Evolutionary conservation across 192 early-diverging fungal genomes (phyloP), one percentile per base, ranked within the genome.

Genomic region (Coemansia aciculifera): DNA sequence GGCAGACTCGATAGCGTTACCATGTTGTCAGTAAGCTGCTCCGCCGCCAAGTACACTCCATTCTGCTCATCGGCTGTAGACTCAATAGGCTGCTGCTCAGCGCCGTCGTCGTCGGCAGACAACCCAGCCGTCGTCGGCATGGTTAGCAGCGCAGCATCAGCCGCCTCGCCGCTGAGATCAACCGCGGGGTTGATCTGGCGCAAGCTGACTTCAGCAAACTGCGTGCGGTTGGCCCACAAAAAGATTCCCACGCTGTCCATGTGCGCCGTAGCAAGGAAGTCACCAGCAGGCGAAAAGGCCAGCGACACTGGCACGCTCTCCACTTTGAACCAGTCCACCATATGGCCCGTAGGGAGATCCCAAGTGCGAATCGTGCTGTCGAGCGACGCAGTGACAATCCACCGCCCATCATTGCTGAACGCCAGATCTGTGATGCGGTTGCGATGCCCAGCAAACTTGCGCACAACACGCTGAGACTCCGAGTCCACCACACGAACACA

Each of bases 301-400:
- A 99, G 46, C 66, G 91, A 93, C 12, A 94, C 94, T 2, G 89
- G 87, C 36, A 96, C 85, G 62, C 89, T 85, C 42, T 88, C 85
- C 4, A 92, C 88, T 32, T 83, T 81, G 81, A 96, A 94, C 48
- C 89, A 78, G 79, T 96, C 96, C 37, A 99, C 86, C 86, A 93
- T 81, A 59, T 92, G 85, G 7, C 95, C 95, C 1, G 93, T 91
- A 8, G 96, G 95, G 59, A 99, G 75, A 80, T 99, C 98, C 96
- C 96, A 99, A 1, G 95, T 95, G 61, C 95, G 88, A 46, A 99
- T 85, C 5, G 91, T 95, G 43, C 87, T 82, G 85, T 99, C 98
- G 59, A 93, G 79, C 15, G 90, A 89, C 9, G 86, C 63, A 3
- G 93, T 91, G 29, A 98, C 87, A 7, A 99, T 79, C 93, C 93